These are phyloP conservation scores for Sarocladium oryzae DNA, from an alignment of 2,329 filamentous ascomycete species.

Conservation along the genomic window DNA sequence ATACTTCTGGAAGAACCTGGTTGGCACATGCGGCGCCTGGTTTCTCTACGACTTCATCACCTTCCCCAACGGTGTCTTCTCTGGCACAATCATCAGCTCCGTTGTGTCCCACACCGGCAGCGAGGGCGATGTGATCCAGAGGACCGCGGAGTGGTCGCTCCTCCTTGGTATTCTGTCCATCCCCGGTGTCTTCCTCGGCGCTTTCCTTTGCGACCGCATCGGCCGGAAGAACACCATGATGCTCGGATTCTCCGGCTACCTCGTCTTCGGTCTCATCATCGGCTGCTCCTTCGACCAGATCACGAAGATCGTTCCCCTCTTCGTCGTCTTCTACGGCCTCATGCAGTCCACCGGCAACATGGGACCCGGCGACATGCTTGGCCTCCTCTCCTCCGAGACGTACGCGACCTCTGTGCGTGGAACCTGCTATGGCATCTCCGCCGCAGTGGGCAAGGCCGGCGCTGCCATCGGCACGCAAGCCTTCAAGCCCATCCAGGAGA, in stretches of 20 bases:
- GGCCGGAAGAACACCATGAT: slow-evolving; percentile 45
- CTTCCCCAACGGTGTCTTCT: slow-evolving; percentile 41
- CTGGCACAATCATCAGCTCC: slow-evolving; percentile 31
- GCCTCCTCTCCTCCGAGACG: slow-evolving; percentile 41
- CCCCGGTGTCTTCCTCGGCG: slow-evolving; percentile 43
- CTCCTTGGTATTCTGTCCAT: slow-evolving; percentile 37
- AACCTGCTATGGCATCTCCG: slow-evolving; percentile 43
- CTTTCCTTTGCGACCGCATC: slow-evolving; percentile 38
- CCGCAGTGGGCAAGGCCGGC: slow-evolving; percentile 44
- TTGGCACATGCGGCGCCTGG: slow-evolving; percentile 49
- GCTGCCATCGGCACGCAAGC: slow-evolving; percentile 45
- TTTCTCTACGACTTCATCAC: slow-evolving; percentile 46
- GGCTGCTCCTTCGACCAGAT: slow-evolving; percentile 40
- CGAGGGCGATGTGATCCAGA: slow-evolving; percentile 4
- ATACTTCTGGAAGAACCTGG: slow-evolving; percentile 46
- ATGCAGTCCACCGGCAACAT: slow-evolving; percentile 43
- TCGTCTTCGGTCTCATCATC: slow-evolving; percentile 46
- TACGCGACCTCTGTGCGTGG: slow-evolving; percentile 47
- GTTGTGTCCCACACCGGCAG: neutral
- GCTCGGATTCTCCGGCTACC: slow-evolving; percentile 41
- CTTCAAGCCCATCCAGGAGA: slow-evolving; percentile 38
- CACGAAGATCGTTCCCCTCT: slow-evolving; percentile 41
- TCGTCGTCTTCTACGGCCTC: slow-evolving; percentile 45
- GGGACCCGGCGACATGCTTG: slow-evolving; percentile 45
- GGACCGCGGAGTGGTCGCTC: slow-evolving; percentile 41